Base-by-base conservation (phyloP, 768 basidiomycete genomes). In the Psilocybe azurescens region DNA sequence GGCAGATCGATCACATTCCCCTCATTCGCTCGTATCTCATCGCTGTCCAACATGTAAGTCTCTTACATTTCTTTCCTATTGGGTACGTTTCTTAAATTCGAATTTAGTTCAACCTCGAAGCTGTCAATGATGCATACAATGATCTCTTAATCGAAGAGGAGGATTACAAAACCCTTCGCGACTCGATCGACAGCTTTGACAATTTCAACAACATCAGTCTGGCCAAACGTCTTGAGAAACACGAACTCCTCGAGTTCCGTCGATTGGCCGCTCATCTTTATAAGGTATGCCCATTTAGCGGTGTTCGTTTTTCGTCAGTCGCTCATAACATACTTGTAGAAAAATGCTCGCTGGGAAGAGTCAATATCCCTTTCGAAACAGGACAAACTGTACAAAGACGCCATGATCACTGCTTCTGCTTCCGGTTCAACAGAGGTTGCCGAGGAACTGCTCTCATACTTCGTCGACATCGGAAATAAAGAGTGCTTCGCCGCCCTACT, bases 71-170 rank as follows among this genome's bases (percentile, higher is more conserved):
- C 6, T 36, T 7, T 36, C 33, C 33, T 36, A 36, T 36, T 11
- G 11, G 33, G 33, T 11, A 36, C 33, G 11, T 11, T 7, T 7
- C 33, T 36, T 36, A 36, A 6, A 6, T 36, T 36, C 11, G 33
- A 11, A 6, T 36, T 11, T 11, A 97, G 89, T 84, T 97, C 72
- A 98, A 99, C 75, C 87, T 99, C 50, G 94, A 96, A 72, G 94
- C 96, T 14, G 94, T 99, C 71, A 99, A 99, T 71, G 95, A 97
- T 67, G 96, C 97, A 7, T 98, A 97, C 80, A 98, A 99, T 70
- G 93, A 95, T 70, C 81, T 99, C n/a, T 83, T 99, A 47, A 99
- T 99, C 62, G 97, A 99, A 75, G 97, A 99, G 75, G 97, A 99
- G 77, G 97, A 99, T 73, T 94, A 96, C 82, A 95, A 97, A 76